A percentile compares a stretch with the other conserved stretches of the same genome.
These are phyloP conservation scores for Mixia osmundae DNA, from an alignment of 1,284 basidiomycete species.

Conservation along the genomic window DNA sequence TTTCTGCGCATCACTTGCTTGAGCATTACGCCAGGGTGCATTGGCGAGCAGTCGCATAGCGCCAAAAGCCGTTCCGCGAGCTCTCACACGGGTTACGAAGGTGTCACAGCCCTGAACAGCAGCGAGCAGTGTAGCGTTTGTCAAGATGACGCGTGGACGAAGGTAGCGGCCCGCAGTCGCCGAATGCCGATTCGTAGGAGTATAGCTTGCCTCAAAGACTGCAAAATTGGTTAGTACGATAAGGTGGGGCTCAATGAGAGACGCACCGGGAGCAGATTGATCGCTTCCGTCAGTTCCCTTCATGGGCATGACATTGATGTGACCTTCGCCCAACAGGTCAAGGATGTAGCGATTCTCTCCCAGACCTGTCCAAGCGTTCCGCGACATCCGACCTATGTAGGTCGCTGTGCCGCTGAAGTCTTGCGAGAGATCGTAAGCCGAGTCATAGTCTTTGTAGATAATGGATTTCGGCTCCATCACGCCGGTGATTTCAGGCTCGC, in stretches of 20 bases:
- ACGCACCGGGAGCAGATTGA: too few relatives aligned
- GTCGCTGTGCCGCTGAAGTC: neutral
- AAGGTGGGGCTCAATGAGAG: too few relatives aligned
- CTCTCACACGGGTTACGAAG: too few relatives aligned
- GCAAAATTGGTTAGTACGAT: conserved; percentile 10
- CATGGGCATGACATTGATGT: conserved; percentile 39
- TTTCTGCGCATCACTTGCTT: conserved; percentile 45
- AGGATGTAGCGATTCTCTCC: conserved; percentile 50
- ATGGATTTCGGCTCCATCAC: too few relatives aligned
- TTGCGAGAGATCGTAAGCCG: neutral
- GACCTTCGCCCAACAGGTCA: conserved; percentile 49
- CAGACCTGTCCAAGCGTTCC: conserved; percentile 55
- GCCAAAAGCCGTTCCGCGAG: too few relatives aligned
- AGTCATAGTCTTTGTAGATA: conserved; percentile 6
- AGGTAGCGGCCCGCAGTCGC: neutral
- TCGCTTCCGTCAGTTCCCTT: conserved; percentile 10
- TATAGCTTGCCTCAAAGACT: neutral
- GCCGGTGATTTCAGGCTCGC: neutral
- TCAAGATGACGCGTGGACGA: conserved; percentile 21
- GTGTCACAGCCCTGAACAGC: too few relatives aligned
- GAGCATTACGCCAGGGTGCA: conserved; percentile 46
- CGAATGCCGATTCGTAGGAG: neutral
- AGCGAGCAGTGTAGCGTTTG: neutral
- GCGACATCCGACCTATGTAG: neutral
- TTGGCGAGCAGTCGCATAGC: conserved; percentile 17